Conservation (phyloP, 306 rosid genomes). For the Myrica gale region DNA sequence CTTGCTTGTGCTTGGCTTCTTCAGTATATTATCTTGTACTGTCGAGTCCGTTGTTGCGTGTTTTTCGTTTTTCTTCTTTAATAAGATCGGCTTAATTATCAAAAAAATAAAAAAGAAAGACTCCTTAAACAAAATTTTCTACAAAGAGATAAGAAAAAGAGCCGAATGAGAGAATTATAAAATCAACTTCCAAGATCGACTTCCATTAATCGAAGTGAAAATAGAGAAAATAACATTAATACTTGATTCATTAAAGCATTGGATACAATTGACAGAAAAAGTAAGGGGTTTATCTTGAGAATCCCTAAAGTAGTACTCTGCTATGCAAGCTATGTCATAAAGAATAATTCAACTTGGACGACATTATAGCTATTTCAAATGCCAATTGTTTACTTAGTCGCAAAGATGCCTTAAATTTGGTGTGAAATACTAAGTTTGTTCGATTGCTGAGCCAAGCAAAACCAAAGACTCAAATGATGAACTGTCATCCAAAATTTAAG, state of each 20-base stretch:
- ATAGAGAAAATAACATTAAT: background rate
- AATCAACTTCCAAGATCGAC: background rate
- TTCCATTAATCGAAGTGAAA: background rate
- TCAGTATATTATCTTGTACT: too few species aligned
- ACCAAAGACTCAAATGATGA: background rate
- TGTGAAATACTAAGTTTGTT: too few species aligned
- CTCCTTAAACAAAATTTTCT: background rate
- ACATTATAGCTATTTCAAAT: background rate
- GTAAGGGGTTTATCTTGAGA: background rate
- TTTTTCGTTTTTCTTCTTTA: too few species aligned
- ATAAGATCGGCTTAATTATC: too few species aligned
- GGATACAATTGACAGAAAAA: background rate
- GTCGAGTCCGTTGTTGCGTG: too few species aligned
- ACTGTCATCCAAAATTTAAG: background rate
- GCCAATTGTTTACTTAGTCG: background rate
- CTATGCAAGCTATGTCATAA: background rate
- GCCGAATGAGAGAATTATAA: background rate
- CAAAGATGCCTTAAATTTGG: background rate
- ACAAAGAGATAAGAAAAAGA: too few species aligned
- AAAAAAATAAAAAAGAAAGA: background rate
- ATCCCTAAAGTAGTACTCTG: background rate
- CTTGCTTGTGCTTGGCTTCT: too few species aligned
- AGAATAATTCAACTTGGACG: background rate
- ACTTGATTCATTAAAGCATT: background rate
- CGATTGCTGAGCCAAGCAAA: background rate